Evolutionary conservation across 495 filamentous ascomycete species (phyloP), one percentile per base, ranked within the genome.

Genomic region (Sabuloglossum arenarium): DNA sequence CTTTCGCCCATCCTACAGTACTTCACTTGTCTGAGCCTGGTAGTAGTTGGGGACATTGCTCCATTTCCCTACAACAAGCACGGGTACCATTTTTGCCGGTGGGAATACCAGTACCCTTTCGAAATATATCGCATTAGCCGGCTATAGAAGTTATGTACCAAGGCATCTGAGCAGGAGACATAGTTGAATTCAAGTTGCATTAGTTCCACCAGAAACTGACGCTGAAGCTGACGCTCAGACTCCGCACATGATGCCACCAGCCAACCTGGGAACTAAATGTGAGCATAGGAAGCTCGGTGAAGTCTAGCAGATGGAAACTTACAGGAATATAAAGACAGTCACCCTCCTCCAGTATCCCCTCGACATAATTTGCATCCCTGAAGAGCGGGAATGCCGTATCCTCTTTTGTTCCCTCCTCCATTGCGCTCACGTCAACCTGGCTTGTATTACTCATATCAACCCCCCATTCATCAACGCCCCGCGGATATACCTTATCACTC

Each of bases 181-280:
- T 21, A 10, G 11, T 5, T 16, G 21, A 16, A 43, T 4, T n/a
- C n/a, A 21, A 21, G 19, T 43, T 21, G 16, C 3, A 43, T 71
- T 65, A 86, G 63, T 85, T 83, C 87, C 89, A 99, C 91, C 91
- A 99, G 66, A 94, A 98, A 66, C 88, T 97, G 34, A 97, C 89
- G 63, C 93, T 97, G 60, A 93, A 85, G 59, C 91, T 94, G 32
- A 82, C 82, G 55, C 76, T 85, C 65, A 96, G 63, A 34, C 86
- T 86, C 59, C 84, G 73, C 5, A 99, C 87, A 74, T 95, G 97
- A 72, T 99, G 91, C 91, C 91, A 99, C 91, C 91, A 99, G 21
- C 90, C 91, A 3, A 85, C 73, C 4, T 56, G 10, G 0, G 11
- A 45, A 46, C 29, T 39, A n/a, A 4, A 25, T 12, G 39, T 28